Evolutionary conservation across 2,329 filamentous ascomycete genomes (phyloP), one percentile per base, ranked within the genome.

Genomic region (Phialocephala sp.): DNA sequence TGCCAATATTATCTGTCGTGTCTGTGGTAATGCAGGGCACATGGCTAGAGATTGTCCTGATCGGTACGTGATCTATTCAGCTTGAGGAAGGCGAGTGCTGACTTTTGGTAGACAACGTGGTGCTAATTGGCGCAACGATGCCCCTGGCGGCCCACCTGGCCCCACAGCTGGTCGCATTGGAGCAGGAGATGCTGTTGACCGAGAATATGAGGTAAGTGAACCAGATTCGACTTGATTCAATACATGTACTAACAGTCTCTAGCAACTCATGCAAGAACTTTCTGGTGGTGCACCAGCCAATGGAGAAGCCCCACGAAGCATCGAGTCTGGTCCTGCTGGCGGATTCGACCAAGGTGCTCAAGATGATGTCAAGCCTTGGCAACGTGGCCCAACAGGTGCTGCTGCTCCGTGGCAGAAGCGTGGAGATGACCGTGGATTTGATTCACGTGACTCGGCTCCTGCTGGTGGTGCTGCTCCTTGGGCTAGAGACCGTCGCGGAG

Each of bases 11-110:
- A 98, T 99, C 77, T 99, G 95, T 81, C 94, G 94, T 75, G 91
- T 97, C 74, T 99, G 95, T 82, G 95, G 95, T 72, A 97, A 98
- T 77, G 94, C 95, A 71, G 95, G 95, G 22, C 95, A 99, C 75
- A 97, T 99, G 93, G 95, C 94, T 72, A 90, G 94, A 73, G 95
- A 99, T 81, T 99, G 95, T 86, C 93, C 94, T 55, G 95, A 99
- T 76, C 87, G 95, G 77, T 72, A 65, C 35, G 70, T n/a, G 63
- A 32, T 32, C 27, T 54, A 35, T 18, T 27, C 12, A 45, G 8
- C 14, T 45, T 11, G 18, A 55, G 18, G 35, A 12, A 60, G 14
- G 22, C 57, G 5, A 63, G 63, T 60, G 57, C 72, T 73, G 61
- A 73, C 65, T 47, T 59, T 35, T 64, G n/a, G 35, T 92, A 95